These are phyloP conservation scores for Amanita exitialis DNA, from an alignment of 768 basidiomycete species.

Conservation along the genomic window DNA sequence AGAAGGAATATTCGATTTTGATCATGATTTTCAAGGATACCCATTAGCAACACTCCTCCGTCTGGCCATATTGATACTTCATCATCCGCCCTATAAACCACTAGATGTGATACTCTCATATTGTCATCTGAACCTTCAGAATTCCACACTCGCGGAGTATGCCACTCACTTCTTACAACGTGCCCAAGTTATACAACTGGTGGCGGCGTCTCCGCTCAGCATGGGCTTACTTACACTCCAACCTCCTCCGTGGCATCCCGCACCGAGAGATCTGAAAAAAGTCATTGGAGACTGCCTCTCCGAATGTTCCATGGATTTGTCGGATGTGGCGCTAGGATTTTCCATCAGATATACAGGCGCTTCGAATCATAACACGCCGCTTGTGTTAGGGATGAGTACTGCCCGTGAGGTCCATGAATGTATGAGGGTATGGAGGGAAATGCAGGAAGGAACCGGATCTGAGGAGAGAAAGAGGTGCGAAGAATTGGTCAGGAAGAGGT, in stretches of 20 bases:
- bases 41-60: constrained; percentile 79
- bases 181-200: constrained; percentile 56
- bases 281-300: constrained; percentile 30
- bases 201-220: constrained; percentile 75
- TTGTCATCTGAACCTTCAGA: constrained; percentile 73
- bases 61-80: constrained; percentile 63
- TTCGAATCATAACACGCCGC: constrained; percentile 35
- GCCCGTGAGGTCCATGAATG: constrained; percentile 67
- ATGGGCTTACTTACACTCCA: constrained; percentile 66
- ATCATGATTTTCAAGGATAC: constrained; percentile 39
- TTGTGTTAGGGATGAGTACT: constrained; percentile 66
- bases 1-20: background rate
- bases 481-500: constrained; percentile 28
- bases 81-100: constrained; percentile 57
- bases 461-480: constrained; percentile 33
- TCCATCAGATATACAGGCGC: constrained; percentile 41
- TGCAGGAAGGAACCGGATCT: constrained; percentile 27
- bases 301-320: constrained; percentile 37
- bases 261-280: constrained; percentile 36
- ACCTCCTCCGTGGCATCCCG: constrained; percentile 71
- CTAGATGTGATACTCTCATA: constrained; percentile 76
- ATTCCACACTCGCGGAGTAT: constrained; percentile 47
- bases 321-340: constrained; percentile 66
- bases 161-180: constrained; percentile 45
- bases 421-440: constrained; percentile 55